Conservation (phyloP, 164 flowering plant species). For the Litsea cubeba region DNA sequence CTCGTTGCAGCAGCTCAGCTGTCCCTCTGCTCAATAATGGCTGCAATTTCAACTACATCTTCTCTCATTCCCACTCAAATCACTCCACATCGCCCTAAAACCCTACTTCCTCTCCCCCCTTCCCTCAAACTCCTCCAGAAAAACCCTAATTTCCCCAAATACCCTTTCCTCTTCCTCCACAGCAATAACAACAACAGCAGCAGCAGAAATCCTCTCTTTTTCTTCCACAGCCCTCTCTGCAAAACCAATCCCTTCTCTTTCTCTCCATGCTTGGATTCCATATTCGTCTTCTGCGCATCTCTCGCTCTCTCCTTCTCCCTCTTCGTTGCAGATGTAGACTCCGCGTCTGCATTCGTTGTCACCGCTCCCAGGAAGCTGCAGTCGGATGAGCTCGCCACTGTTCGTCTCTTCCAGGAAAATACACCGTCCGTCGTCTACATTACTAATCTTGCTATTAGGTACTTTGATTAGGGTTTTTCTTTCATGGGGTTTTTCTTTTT, state of each 20-base stretch:
- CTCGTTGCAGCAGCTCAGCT: no score
- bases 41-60: not conserved
- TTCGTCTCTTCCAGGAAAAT: slow-evolving; percentile 83
- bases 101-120: slow-evolving; percentile 1
- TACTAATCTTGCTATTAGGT: slow-evolving; percentile 89
- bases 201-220: not conserved
- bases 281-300: slow-evolving; percentile 53
- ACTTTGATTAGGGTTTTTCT: not conserved
- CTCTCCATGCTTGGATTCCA: slow-evolving; percentile 27
- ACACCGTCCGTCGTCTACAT: slow-evolving; percentile 98
- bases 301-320: slow-evolving; percentile 58
- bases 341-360: slow-evolving; percentile 75
- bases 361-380: slow-evolving; percentile 71
- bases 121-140: slow-evolving; percentile 6
- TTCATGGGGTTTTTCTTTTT: not conserved
- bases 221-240: not conserved
- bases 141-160: not conserved
- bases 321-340: slow-evolving; percentile 47
- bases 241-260: not conserved
- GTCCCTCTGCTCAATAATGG: not conserved
- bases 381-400: slow-evolving; percentile 94
- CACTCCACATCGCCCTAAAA: slow-evolving; percentile 4
- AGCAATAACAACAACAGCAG: not conserved
- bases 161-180: not conserved
- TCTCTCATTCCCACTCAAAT: slow-evolving; percentile 1